A percentile compares a stretch with the other conserved stretches of the same genome.
Conservation (phyloP, 257 asterid species). For the Solanum pimpinellifolium region DNA sequence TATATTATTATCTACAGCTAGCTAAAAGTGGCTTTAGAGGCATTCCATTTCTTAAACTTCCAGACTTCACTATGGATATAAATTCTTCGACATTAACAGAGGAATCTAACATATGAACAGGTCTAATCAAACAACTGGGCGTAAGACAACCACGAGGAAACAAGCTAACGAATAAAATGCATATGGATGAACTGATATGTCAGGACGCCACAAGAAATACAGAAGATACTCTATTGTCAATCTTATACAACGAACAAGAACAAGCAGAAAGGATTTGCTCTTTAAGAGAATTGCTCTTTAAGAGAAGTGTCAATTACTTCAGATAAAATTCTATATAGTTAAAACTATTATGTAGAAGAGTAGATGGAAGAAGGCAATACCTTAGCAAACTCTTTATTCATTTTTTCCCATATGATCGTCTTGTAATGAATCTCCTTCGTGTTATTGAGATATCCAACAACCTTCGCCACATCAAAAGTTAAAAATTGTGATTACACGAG, state of each 20-base stretch:
- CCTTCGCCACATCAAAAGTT: constrained; percentile 11
- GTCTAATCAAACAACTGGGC: background rate
- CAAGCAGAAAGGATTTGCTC: background rate
- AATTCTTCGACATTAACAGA: background rate
- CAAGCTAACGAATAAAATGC: background rate
- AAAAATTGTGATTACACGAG: background rate
- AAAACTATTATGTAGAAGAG: background rate
- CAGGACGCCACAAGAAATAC: background rate
- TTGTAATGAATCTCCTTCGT: constrained; percentile 35
- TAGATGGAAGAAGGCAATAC: constrained; percentile 17
- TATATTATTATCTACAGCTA: background rate
- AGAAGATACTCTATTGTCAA: background rate
- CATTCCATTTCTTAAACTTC: background rate
- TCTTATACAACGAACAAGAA: background rate
- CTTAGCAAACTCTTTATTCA: constrained; percentile 18
- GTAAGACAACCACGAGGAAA: background rate
- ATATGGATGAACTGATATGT: background rate
- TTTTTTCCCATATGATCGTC: constrained; percentile 51
- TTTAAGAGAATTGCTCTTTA: background rate
- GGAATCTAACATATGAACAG: background rate
- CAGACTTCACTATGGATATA: background rate
- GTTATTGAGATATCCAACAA: constrained; percentile 41
- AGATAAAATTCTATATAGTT: background rate
- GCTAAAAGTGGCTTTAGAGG: background rate
- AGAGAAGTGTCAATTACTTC: background rate